phyloP scores from a whole-genome alignment of 2,329 filamentous ascomycete genomes.

The Ilyonectria destructans region DNA sequence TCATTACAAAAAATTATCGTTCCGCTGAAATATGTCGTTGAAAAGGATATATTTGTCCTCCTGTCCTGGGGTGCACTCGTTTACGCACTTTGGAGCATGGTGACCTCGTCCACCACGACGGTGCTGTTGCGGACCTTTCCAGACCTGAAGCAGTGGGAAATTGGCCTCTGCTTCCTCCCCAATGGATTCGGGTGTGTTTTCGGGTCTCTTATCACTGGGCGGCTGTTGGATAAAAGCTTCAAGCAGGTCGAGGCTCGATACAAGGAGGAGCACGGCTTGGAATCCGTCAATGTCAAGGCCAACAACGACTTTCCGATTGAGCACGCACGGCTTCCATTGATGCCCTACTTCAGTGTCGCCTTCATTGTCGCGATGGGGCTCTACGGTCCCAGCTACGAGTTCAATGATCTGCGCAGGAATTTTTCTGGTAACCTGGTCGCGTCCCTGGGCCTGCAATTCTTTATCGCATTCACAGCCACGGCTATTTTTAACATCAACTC shows the following conservation, averaged over 20 bases:
- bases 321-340: constrained; percentile 56
- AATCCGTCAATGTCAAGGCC: constrained; percentile 37
- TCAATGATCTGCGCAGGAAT: constrained; percentile 32
- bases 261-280: constrained; percentile 41
- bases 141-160: constrained; percentile 30
- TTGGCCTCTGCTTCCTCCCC: constrained; percentile 35
- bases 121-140: constrained; percentile 50
- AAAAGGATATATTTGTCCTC: constrained; percentile 62
- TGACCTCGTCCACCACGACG: constrained; percentile 45
- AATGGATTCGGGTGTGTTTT: constrained; percentile 45
- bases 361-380: constrained; percentile 58
- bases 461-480: constrained; percentile 56
- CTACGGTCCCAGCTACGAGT: constrained; percentile 45
- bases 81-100: constrained; percentile 64
- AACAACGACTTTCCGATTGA: constrained; percentile 62
- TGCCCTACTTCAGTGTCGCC: constrained; percentile 57
- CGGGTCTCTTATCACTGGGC: constrained; percentile 59
- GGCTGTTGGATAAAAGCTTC: constrained; percentile 60
- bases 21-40: constrained; percentile 57
- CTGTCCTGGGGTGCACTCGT: constrained; percentile 58
- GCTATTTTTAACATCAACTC: constrained; percentile 56
- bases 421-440: constrained; percentile 42
- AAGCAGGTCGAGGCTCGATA: constrained; percentile 47
- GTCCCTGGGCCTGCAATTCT: constrained; percentile 51
- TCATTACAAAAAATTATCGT: constrained; percentile 45